Conservation (phyloP, 371 early-diverging fungal species). For the Gilbertella persicaria region DNA sequence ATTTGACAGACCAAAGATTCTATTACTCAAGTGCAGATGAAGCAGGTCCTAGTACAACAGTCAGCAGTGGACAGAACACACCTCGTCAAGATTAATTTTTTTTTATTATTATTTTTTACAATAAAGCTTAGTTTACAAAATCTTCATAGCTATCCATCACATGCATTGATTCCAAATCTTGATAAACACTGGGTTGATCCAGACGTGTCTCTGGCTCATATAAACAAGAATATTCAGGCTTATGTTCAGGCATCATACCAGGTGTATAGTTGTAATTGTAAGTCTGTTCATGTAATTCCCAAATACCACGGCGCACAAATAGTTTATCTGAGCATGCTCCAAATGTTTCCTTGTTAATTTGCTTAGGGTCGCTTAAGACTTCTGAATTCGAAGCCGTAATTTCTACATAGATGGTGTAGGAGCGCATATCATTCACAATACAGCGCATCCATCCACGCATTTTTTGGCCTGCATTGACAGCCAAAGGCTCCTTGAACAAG, state of each 20-base stretch:
- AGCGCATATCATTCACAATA: constrained; percentile 88
- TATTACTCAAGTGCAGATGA: constrained; percentile 5
- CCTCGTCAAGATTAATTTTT: background rate
- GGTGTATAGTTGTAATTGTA: constrained; percentile 81
- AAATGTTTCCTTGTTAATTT: constrained; percentile 10
- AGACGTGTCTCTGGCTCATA: constrained; percentile 61
- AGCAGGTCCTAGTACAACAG: constrained; percentile 7
- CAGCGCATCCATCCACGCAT: constrained; percentile 86
- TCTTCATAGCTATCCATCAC: constrained; percentile 34
- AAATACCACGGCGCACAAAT: constrained; percentile 67
- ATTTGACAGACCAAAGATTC: constrained; percentile 6
- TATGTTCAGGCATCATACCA: constrained; percentile 51
- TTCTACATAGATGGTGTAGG: constrained; percentile 81
- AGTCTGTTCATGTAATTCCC: constrained; percentile 94
- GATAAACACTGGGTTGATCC: constrained; percentile 15
- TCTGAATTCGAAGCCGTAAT: constrained; percentile 51
- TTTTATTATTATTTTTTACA: background rate
- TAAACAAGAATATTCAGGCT: constrained; percentile 74
- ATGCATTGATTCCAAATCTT: constrained; percentile 22
- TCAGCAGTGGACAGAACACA: constrained; percentile 10
- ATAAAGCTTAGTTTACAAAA: constrained; percentile 28
- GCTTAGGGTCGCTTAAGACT: constrained; percentile 24
- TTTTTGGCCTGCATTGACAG: constrained; percentile 88
- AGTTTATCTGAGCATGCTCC: constrained; percentile 23
- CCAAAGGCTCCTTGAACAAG: constrained; percentile 91